phyloP scores from a whole-genome alignment of 257 asterid species.

The Euphrasia confusa region DNA sequence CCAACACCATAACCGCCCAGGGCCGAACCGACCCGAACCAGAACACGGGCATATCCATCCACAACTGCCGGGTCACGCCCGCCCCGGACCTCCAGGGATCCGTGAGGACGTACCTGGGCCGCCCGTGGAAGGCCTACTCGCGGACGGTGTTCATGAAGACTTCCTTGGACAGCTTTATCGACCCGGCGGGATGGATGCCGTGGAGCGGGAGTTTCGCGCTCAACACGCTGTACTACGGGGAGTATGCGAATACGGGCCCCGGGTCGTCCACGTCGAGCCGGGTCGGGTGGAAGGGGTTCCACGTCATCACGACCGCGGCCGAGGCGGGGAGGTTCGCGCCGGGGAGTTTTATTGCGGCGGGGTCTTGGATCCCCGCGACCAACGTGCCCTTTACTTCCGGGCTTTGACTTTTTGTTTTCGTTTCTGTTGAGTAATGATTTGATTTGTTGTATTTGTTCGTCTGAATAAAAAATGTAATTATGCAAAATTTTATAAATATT shows the following conservation, averaged over 20 bases:
- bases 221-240: conserved; percentile 68
- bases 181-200: conserved; percentile 79
- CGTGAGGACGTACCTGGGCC: conserved; percentile 68
- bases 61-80: conserved; percentile 46
- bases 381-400: conserved; percentile 70
- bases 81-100: conserved; percentile 65
- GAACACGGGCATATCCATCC: conserved; percentile 79
- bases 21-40: conserved; percentile 76
- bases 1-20: conserved; percentile 79
- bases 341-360: conserved; percentile 61
- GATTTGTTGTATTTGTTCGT: too few relatives aligned
- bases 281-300: conserved; percentile 81
- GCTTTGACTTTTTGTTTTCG: conserved; percentile 30
- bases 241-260: conserved; percentile 75
- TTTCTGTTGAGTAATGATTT: not conserved
- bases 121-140: conserved; percentile 83
- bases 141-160: conserved; percentile 69
- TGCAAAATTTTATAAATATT: too few relatives aligned
- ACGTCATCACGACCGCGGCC: conserved; percentile 54
- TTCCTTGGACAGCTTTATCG: conserved; percentile 45
- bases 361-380: conserved; percentile 69
- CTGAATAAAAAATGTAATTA: too few relatives aligned
- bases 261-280: conserved; percentile 65
- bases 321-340: conserved; percentile 63
- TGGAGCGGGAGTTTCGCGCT: conserved; percentile 86